Conservation (phyloP, 306 rosid species). For the Cicer pinnatifidum region DNA sequence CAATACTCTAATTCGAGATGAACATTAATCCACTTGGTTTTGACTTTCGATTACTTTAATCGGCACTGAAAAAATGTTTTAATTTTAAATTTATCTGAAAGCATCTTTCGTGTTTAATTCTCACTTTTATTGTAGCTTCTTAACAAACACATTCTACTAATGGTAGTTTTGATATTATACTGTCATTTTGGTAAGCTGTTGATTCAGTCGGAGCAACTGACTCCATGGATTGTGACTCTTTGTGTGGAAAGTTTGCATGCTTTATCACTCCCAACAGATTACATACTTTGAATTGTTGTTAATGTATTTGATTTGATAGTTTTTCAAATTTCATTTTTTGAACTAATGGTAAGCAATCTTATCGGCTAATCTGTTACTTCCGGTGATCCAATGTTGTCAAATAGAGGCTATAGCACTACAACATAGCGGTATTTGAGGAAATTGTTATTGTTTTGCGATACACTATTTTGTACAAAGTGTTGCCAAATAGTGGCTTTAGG, state of each 20-base stretch:
- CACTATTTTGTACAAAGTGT: too few species aligned
- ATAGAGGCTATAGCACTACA: too few species aligned
- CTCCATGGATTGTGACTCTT: conserved; percentile 1
- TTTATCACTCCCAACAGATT: background rate
- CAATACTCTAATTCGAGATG: conserved; percentile 10
- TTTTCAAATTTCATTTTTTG: conserved; percentile 6
- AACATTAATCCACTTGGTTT: conserved; percentile 12
- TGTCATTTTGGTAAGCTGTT: conserved; percentile 13
- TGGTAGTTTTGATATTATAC: conserved; percentile 19
- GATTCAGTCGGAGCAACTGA: conserved; percentile 7
- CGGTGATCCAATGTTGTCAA: background rate
- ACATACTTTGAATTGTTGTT: background rate
- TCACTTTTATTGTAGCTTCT: background rate
- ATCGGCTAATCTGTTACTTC: background rate
- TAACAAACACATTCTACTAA: background rate
- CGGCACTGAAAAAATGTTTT: background rate
- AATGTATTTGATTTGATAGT: background rate
- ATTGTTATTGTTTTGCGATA: too few species aligned
- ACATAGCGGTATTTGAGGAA: too few species aligned
- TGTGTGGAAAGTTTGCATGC: conserved; percentile 19
- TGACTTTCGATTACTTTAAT: conserved; percentile 2
- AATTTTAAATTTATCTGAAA: background rate
- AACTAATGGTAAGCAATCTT: background rate
- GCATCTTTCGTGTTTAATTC: conserved; percentile 9
- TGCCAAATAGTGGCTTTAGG: too few species aligned